phyloP scores from a whole-genome alignment of 2,329 filamentous ascomycete genomes.

The Epichloe scottii region DNA sequence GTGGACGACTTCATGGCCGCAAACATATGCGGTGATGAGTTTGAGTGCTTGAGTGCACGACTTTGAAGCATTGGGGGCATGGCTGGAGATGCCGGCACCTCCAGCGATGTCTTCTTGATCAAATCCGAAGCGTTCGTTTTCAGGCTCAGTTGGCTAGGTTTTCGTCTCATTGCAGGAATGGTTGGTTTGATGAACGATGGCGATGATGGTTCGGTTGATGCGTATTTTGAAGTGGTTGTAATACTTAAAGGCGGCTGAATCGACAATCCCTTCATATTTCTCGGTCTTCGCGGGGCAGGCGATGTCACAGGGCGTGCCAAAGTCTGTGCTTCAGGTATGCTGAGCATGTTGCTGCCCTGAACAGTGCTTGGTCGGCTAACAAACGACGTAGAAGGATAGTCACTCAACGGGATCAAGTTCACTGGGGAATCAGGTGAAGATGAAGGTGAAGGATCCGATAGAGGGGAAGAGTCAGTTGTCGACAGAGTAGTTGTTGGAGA shows the following conservation, averaged over 20 bases:
- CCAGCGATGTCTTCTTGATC: conserved; percentile 32
- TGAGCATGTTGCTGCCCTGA: conserved; percentile 18
- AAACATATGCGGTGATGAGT: conserved; percentile 55
- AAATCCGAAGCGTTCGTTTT: conserved; percentile 56
- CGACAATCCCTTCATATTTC: conserved; percentile 74
- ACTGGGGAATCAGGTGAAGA: conserved; percentile 85
- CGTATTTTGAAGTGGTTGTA: conserved; percentile 32
- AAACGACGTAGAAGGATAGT: conserved; percentile 52
- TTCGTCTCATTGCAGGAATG: conserved; percentile 58
- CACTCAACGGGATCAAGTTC: conserved; percentile 57
- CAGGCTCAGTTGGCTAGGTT: conserved; percentile 65
- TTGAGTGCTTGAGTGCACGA: conserved; percentile 53
- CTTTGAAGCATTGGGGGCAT: conserved; percentile 48
- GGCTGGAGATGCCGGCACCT: conserved; percentile 43
- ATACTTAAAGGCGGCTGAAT: conserved; percentile 51
- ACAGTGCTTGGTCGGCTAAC: conserved; percentile 27
- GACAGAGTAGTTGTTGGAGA: conserved; percentile 91
- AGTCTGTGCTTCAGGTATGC: conserved; percentile 28
- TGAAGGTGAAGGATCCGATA: conserved; percentile 82
- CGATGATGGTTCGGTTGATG: conserved; percentile 55
- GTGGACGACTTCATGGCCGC: conserved; percentile 45
- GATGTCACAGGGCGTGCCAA: conserved; percentile 51
- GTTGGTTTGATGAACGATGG: conserved; percentile 71
- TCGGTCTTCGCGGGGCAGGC: conserved; percentile 56
- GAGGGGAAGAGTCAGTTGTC: conserved; percentile 79